Evolutionary conservation across 2,329 filamentous ascomycete species (phyloP).

Genomic region (Pseudocercospora fijiensis): DNA sequence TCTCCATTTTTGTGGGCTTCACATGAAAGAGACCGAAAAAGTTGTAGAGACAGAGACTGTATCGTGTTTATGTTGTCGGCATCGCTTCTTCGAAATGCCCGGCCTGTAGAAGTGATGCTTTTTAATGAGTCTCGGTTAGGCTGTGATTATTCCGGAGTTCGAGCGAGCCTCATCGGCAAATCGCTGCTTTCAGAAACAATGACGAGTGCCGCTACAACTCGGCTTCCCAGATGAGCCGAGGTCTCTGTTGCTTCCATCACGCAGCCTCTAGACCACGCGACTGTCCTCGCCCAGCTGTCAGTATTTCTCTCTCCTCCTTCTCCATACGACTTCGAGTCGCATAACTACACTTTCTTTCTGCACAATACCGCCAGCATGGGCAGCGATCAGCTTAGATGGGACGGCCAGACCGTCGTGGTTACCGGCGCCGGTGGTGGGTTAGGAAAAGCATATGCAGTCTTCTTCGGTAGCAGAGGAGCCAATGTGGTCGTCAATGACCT

Average conservation of each 20-base stretch:
- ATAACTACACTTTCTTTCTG: constrained; percentile 6
- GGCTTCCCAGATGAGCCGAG: not conserved
- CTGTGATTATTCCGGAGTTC: not conserved
- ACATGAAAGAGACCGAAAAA: constrained; percentile 11
- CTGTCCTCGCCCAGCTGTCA: constrained; percentile 7
- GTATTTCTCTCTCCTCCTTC: constrained; percentile 14
- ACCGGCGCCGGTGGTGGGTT: constrained; percentile 82
- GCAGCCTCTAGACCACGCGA: not conserved
- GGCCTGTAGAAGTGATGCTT: not conserved
- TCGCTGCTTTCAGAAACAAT: not conserved
- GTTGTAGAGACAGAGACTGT: not conserved
- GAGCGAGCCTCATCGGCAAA: constrained; percentile 7
- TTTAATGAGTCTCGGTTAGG: not conserved
- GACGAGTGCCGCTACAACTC: not conserved
- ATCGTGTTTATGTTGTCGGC: not conserved
- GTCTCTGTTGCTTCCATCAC: not conserved
- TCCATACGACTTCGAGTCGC: constrained; percentile 11
- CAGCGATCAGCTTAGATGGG: constrained; percentile 68
- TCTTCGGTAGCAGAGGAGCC: constrained; percentile 88
- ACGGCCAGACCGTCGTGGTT: constrained; percentile 85
- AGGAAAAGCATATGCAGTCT: constrained; percentile 78
- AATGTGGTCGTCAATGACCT: constrained; percentile 97
- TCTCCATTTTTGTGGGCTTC: not conserved
- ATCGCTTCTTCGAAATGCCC: not conserved
- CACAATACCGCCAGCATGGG: constrained; percentile 52